Evolutionary conservation across 2,329 filamentous ascomycete species (phyloP).

Genomic region (Escovopsis weberi): DNA sequence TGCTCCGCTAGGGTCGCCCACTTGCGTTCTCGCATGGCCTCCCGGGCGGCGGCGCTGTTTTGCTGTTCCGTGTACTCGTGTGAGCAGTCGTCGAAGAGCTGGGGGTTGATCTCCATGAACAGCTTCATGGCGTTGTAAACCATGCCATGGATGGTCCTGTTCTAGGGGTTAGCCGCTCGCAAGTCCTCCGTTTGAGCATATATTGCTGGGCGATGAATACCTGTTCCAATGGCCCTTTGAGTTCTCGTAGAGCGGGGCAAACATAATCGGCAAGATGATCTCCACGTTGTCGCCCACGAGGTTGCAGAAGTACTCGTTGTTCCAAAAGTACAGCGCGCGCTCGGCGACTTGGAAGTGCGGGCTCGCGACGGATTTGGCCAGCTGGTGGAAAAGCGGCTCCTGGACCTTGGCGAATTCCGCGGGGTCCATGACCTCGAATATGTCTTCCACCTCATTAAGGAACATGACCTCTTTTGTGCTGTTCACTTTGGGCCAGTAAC

Average conservation of each 20-base stretch:
- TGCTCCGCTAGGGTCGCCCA: slow-evolving; percentile 80
- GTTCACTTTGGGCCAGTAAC: slow-evolving; percentile 99
- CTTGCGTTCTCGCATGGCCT: slow-evolving; percentile 67
- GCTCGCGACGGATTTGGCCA: slow-evolving; percentile 95
- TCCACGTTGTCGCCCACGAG: slow-evolving; percentile 98
- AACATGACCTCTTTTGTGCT: slow-evolving; percentile 99
- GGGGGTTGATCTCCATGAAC: slow-evolving; percentile 99
- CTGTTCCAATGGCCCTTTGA: slow-evolving; percentile 99
- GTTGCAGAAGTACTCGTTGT: slow-evolving; percentile 99
- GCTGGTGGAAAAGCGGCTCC: slow-evolving; percentile 90
- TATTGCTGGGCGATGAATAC: slow-evolving; percentile 29
- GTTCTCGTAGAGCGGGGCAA: slow-evolving; percentile 94
- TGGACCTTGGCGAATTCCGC: slow-evolving; percentile 98
- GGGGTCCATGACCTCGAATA: slow-evolving; percentile 99
- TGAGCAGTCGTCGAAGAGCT: slow-evolving; percentile 96
- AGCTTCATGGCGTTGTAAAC: slow-evolving; percentile 99
- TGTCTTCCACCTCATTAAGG: slow-evolving; percentile 96
- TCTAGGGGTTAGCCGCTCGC: slow-evolving; percentile 16
- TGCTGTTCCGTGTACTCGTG: slow-evolving; percentile 96
- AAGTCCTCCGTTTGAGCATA: not conserved
- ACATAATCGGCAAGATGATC: slow-evolving; percentile 98
- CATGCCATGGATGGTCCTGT: slow-evolving; percentile 96
- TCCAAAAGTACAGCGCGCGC: slow-evolving; percentile 97
- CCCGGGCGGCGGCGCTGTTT: slow-evolving; percentile 74
- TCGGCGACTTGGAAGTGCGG: slow-evolving; percentile 98